Evolutionary conservation across 148 eudicot genomes (phyloP).

Genomic region (Rhododendron henanense): DNA sequence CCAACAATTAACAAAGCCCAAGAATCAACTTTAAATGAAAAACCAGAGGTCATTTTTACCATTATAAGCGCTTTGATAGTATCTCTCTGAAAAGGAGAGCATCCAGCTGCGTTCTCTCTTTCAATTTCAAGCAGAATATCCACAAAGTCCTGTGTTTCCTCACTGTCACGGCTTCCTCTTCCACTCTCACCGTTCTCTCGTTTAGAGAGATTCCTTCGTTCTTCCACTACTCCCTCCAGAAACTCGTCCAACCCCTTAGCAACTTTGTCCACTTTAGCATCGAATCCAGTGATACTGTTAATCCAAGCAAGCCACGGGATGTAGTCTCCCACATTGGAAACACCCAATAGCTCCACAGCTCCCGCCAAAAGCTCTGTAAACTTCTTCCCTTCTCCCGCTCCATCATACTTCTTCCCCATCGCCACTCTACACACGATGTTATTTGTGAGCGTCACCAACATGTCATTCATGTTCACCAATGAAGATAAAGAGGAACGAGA

Average conservation of each 20-base stretch:
- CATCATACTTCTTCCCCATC: slow-evolving; percentile 33
- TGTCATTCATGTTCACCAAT: slow-evolving; percentile 20
- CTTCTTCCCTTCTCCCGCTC: slow-evolving; percentile 11
- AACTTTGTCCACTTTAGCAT: no score
- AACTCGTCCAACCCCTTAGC: no score
- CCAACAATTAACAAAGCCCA: no score
- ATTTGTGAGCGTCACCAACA: slow-evolving; percentile 13
- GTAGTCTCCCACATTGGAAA: slow-evolving; percentile 23
- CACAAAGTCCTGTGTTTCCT: slow-evolving; percentile 28
- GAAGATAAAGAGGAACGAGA: background rate
- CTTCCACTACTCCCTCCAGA: slow-evolving; percentile 23
- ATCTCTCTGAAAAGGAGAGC: background rate
- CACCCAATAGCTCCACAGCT: slow-evolving; percentile 19
- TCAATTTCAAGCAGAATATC: slow-evolving; percentile 36
- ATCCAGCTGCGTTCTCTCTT: background rate
- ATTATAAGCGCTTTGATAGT: background rate
- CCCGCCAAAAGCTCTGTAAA: slow-evolving; percentile 19
- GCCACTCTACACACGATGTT: slow-evolving; percentile 30
- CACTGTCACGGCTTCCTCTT: background rate
- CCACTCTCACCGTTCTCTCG: background rate
- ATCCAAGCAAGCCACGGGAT: no score
- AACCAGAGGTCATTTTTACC: background rate
- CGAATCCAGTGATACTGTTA: no score
- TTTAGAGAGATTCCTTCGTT: slow-evolving; percentile 8
- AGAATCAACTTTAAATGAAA: no score